A percentile compares a stretch with the other conserved stretches of the same genome.
Conservation (phyloP, 192 early-diverging fungal genomes). For the Diversispora epigaea region DNA sequence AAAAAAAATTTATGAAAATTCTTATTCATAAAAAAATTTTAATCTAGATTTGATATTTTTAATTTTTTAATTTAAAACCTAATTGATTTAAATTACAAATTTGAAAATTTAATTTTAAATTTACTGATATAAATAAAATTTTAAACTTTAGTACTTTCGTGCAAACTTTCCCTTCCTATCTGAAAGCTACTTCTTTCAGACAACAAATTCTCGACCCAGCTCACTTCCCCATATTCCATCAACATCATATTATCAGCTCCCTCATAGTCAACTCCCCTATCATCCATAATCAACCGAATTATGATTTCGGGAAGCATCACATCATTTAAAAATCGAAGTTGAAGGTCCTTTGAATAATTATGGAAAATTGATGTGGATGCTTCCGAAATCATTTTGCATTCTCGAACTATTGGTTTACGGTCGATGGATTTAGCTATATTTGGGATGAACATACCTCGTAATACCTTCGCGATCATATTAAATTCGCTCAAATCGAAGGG, state of each 20-base stretch:
- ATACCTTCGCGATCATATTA: slow-evolving; percentile 7
- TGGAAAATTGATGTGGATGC: background rate
- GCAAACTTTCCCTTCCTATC: slow-evolving; percentile 12
- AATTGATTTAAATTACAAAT: too few relatives aligned
- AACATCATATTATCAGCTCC: slow-evolving; percentile 14
- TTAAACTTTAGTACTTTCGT: background rate
- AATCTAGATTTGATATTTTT: too few relatives aligned
- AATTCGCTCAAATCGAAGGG: slow-evolving; percentile 2
- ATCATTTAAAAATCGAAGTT: slow-evolving; percentile 25
- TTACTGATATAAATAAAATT: too few relatives aligned
- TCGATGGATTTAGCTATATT: slow-evolving; percentile 22
- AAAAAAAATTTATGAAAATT: too few relatives aligned
- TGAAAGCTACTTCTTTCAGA: slow-evolving; percentile 1
- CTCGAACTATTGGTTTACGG: background rate
- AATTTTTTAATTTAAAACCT: too few relatives aligned
- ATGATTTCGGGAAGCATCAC: slow-evolving; percentile 27
- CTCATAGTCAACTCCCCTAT: slow-evolving; percentile 8
- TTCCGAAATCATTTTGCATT: background rate
- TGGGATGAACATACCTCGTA: slow-evolving; percentile 15
- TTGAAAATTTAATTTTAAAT: too few relatives aligned
- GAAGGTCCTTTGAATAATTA: slow-evolving; percentile 6
- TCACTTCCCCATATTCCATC: background rate
- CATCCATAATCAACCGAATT: slow-evolving; percentile 17
- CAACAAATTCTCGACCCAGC: slow-evolving; percentile 24
- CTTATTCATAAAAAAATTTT: too few relatives aligned